Percentiles rank a stretch among this genome's conserved stretches.
Evolutionary conservation across 148 eudicot species (phyloP).

Genomic region (Polygonum maritimum): DNA sequence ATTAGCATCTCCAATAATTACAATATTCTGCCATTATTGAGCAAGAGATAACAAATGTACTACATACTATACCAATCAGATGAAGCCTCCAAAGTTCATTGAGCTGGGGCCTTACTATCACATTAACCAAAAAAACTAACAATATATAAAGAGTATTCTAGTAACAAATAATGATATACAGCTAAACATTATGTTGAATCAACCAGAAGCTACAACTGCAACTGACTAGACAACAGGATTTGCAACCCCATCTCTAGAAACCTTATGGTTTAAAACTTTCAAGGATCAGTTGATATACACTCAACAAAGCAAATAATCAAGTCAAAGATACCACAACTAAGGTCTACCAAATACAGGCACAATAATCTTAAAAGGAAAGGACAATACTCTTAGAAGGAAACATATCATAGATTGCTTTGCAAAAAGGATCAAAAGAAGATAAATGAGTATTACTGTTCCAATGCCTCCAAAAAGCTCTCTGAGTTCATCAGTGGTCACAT

Average conservation of each 20-base stretch:
- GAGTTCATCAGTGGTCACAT: conserved; percentile 77
- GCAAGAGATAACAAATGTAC: neutral
- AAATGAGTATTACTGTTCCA: conserved; percentile 60
- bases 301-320: neutral
- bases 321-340: neutral
- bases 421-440: neutral
- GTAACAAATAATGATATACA: neutral
- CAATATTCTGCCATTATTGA: neutral
- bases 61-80: neutral
- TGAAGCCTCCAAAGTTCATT: neutral
- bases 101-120: neutral
- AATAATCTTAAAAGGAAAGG: neutral
- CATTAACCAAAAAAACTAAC: neutral
- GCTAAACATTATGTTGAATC: neutral
- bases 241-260: neutral
- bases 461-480: conserved; percentile 86
- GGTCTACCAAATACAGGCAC: neutral
- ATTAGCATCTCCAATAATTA: neutral
- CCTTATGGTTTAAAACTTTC: neutral
- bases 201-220: neutral
- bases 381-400: neutral
- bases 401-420: neutral
- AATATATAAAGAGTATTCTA: neutral
- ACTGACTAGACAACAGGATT: neutral
- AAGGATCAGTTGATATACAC: neutral